A percentile compares a stretch with the other conserved stretches of the same genome.
Evolutionary conservation across 257 asterid species (phyloP).

Genomic region (Agastache rugosa): DNA sequence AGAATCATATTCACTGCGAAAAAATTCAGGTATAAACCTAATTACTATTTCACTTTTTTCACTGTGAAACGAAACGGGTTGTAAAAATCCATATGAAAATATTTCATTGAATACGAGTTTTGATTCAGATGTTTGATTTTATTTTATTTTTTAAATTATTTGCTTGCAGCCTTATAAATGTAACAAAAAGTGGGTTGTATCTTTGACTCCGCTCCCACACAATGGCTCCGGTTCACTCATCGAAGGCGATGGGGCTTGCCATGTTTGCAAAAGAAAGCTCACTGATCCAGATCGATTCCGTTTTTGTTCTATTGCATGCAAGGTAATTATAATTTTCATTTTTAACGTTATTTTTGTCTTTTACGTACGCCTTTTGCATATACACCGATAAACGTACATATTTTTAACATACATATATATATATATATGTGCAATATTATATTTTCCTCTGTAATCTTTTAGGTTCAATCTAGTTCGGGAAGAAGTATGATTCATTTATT

Average conservation of each 20-base stretch:
- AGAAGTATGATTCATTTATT: not conserved
- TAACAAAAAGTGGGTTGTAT: slow-evolving; percentile 51
- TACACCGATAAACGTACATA: too few relatives aligned
- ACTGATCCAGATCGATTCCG: slow-evolving; percentile 42
- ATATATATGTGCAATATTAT: too few relatives aligned
- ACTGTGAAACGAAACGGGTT: too few relatives aligned
- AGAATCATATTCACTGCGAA: slow-evolving; percentile 36
- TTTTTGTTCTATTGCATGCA: slow-evolving; percentile 53
- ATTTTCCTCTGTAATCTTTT: not conserved
- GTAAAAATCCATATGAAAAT: too few relatives aligned
- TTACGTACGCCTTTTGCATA: too few relatives aligned
- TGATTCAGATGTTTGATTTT: too few relatives aligned
- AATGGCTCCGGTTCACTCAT: slow-evolving; percentile 52
- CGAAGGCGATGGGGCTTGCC: slow-evolving; percentile 51
- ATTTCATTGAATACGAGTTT: too few relatives aligned
- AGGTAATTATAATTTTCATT: slow-evolving; percentile 33
- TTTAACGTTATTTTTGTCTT: too few relatives aligned
- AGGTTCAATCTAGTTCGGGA: slow-evolving; percentile 28
- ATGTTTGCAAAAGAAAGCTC: slow-evolving; percentile 45
- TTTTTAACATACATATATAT: too few relatives aligned
- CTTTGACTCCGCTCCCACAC: slow-evolving; percentile 51
- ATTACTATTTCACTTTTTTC: not conserved
- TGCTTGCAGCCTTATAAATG: slow-evolving; percentile 47
- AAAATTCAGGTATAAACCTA: slow-evolving; percentile 48
- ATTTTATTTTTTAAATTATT: not conserved